These are phyloP conservation scores for Hypoxylon subgilvum DNA, from an alignment of 495 filamentous ascomycete genomes.

Conservation along the genomic window DNA sequence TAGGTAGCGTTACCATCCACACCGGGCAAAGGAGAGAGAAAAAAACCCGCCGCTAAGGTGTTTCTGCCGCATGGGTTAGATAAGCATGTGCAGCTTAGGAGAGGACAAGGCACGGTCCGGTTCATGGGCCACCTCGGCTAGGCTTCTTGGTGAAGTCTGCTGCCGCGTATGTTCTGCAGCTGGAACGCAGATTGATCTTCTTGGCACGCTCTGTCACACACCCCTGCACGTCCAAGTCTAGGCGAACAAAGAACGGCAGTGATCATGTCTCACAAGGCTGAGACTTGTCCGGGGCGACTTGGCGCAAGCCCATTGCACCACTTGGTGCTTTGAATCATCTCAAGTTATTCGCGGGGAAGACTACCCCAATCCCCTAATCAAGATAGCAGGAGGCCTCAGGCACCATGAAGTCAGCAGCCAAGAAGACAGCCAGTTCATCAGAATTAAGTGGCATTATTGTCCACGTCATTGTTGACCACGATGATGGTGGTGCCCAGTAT, in stretches of 20 bases:
- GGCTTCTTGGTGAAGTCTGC: slow-evolving; percentile 27
- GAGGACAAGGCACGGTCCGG: slow-evolving; percentile 29
- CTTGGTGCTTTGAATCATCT: slow-evolving; percentile 17
- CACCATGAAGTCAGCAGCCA: slow-evolving; percentile 6
- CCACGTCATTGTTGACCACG: slow-evolving; percentile 28
- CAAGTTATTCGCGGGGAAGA: slow-evolving; percentile 26
- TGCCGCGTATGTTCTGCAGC: slow-evolving; percentile 34
- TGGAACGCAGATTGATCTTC: slow-evolving; percentile 27
- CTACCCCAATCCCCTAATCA: slow-evolving; percentile 1
- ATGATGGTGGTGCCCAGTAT: slow-evolving; percentile 19
- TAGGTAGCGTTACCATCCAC: slow-evolving; percentile 17
- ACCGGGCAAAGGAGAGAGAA: slow-evolving; percentile 23
- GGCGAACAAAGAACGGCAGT: slow-evolving; percentile 24
- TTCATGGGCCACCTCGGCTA: slow-evolving; percentile 30
- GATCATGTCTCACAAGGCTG: slow-evolving; percentile 38
- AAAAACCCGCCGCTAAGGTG: slow-evolving; percentile 19
- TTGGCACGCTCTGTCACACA: slow-evolving; percentile 31
- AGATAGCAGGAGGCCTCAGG: slow-evolving; percentile 2
- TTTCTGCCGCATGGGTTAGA: slow-evolving; percentile 31
- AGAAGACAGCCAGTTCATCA: slow-evolving; percentile 25
- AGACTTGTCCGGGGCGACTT: slow-evolving; percentile 26
- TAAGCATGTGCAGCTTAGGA: slow-evolving; percentile 30
- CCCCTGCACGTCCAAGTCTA: slow-evolving; percentile 32
- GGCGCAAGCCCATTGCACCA: slow-evolving; percentile 19
- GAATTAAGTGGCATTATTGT: slow-evolving; percentile 5